These are phyloP conservation scores for Aspergillus heteromorphus DNA, from an alignment of 495 filamentous ascomycete genomes.

Conservation along the genomic window DNA sequence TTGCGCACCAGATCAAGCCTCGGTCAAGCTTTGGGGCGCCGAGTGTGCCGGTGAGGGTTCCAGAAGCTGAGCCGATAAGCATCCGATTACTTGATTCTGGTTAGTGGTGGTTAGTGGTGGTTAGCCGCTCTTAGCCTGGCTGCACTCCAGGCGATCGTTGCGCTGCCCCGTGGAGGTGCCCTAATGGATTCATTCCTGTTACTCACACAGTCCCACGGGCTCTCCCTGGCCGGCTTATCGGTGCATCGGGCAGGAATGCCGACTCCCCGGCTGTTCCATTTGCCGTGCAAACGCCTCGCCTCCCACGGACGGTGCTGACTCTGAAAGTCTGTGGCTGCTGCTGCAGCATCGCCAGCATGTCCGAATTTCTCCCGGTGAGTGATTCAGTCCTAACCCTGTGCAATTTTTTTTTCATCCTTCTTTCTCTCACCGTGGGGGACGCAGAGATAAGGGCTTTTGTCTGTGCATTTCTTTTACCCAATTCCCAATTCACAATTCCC, in stretches of 20 bases:
- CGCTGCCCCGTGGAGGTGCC: background rate
- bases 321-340: too few species aligned
- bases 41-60: background rate
- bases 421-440: too few species aligned
- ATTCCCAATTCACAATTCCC: too few species aligned
- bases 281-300: background rate
- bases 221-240: background rate
- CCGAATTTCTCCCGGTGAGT: too few species aligned
- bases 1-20: background rate
- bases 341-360: too few species aligned
- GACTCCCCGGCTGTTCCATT: background rate
- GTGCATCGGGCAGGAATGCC: background rate
- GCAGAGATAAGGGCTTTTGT: too few species aligned
- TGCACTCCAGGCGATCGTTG: background rate
- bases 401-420: too few species aligned
- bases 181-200: background rate
- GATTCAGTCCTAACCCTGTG: too few species aligned
- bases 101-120: background rate
- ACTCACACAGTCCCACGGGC: background rate
- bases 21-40: background rate
- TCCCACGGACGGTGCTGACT: too few species aligned
- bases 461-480: too few species aligned
- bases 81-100: background rate
- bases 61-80: background rate
- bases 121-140: background rate